Evolutionary conservation across 805 yeast genomes (phyloP), one percentile per base, ranked within the genome.

Genomic region (Metschnikowia picachoensis): DNA sequence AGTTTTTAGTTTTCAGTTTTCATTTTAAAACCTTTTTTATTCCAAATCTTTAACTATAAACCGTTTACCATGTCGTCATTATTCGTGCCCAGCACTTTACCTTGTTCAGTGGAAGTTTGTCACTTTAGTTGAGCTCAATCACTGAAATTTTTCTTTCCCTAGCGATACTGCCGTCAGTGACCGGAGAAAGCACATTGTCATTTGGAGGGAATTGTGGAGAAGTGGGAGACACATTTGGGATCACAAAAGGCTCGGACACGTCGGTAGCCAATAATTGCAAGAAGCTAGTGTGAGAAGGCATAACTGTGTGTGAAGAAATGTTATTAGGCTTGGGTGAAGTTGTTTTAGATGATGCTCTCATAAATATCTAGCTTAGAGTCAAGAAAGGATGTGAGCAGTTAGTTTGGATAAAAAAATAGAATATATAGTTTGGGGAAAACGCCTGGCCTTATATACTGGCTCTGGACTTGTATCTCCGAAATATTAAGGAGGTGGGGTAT

Each of bases 181-280:
- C 41, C 13, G 48, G 48, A 10, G 53, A 36, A 6, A 46, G 47
- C 14, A 31, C 14, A 16, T 49, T 38, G 17, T 37, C 39, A 35
- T 48, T 41, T 12, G 48, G 41, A 3, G 39, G 28, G 17, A 57
- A 43, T 32, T 45, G 35, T 15, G 72, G 67, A 13, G 70, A 73
- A 8, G 73, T 73, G 31, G 87, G 88, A 1, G 87, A 81, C 38
- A 82, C 73, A 50, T 77, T 66, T 57, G 83, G 82, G 57, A 83
- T 82, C 44, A 83, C 74, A 57, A 82, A 83, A 54, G 90, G 88
- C 63, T 77, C 72, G 47, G 78, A 72, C 41, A 74, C 65, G 50
- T 79, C 80, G 43, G 80, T 73, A 34, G 83, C 73, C 62, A 83
- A 72, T 20, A 20, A 20, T 39, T 74, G 70, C 62, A 83, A 71